Evolutionary conservation across 352 stramenopile genomes (phyloP).

Genomic region (Phytopythium sindhum): DNA sequence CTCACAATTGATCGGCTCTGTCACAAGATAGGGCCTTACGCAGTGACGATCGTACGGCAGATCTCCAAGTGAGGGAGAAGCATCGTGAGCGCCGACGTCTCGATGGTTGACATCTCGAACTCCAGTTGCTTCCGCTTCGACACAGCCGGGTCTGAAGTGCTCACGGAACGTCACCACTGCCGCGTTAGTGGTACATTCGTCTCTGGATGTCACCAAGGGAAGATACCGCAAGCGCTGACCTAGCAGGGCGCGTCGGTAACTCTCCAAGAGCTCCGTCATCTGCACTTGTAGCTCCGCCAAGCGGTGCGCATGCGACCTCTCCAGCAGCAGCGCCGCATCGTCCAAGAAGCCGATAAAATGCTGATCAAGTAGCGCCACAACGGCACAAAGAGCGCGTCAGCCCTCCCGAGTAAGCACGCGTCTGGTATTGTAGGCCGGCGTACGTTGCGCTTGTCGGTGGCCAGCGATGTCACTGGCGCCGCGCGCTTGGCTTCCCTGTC

Average conservation of each 20-base stretch:
- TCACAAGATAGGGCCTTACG: slow-evolving; percentile 21
- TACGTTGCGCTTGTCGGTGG: slow-evolving; percentile 20
- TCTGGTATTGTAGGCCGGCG: background rate
- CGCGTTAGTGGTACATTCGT: background rate
- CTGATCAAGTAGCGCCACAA: slow-evolving; percentile 5
- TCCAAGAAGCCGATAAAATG: slow-evolving; percentile 31
- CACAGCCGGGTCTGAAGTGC: slow-evolving; percentile 26
- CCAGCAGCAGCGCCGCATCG: slow-evolving; percentile 29
- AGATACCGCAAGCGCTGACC: slow-evolving; percentile 12
- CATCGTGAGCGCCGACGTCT: slow-evolving; percentile 47
- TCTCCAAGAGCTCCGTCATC: slow-evolving; percentile 25
- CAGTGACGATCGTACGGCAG: slow-evolving; percentile 48
- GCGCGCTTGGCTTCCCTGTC: background rate
- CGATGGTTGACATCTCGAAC: slow-evolving; percentile 36
- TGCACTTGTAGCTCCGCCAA: slow-evolving; percentile 24
- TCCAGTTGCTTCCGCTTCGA: slow-evolving; percentile 30
- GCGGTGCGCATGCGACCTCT: slow-evolving; percentile 31
- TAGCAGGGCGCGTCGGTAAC: slow-evolving; percentile 27
- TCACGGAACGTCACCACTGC: background rate
- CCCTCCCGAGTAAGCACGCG: no score
- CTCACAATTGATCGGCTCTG: background rate
- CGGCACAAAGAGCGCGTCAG: background rate
- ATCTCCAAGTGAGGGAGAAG: slow-evolving; percentile 51
- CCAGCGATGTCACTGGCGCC: slow-evolving; percentile 6
- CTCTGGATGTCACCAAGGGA: background rate